Evolutionary conservation across 495 filamentous ascomycete genomes (phyloP).

Genomic region (Neurospora sp.): DNA sequence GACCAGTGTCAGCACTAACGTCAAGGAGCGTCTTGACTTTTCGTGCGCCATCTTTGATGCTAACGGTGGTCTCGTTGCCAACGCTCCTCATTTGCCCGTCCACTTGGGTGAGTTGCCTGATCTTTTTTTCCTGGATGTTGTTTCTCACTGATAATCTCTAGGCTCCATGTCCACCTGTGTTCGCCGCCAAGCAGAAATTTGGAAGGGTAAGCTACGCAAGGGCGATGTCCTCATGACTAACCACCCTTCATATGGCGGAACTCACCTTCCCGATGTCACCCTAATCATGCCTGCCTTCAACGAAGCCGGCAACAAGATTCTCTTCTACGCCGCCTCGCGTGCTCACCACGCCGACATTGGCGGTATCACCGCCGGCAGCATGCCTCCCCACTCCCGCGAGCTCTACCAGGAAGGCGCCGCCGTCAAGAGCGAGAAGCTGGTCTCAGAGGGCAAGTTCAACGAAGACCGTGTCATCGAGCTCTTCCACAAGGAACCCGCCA

Average conservation of each 20-base stretch:
- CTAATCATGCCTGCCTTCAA: conserved; percentile 88
- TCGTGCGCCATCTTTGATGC: conserved; percentile 92
- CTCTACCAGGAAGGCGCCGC: conserved; percentile 91
- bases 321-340: conserved; percentile 93
- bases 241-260: conserved; percentile 87
- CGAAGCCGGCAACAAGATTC: conserved; percentile 64
- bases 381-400: conserved; percentile 91
- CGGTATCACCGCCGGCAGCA: conserved; percentile 88
- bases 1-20: conserved; percentile 94
- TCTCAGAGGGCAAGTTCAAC: conserved; percentile 81
- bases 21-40: conserved; percentile 95
- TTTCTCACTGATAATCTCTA: not conserved
- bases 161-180: conserved; percentile 87
- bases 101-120: conserved; percentile 52
- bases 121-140: no score
- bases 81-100: conserved; percentile 89
- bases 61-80: conserved; percentile 85
- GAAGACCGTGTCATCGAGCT: conserved; percentile 79
- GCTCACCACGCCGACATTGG: conserved; percentile 98
- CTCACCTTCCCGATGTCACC: conserved; percentile 79
- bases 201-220: conserved; percentile 76
- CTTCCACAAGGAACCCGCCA: conserved; percentile 71
- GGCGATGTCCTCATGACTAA: conserved; percentile 95
- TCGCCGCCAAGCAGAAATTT: conserved; percentile 83
- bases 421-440: conserved; percentile 89